phyloP scores from a whole-genome alignment of 768 basidiomycete genomes.

The Leccinum barrowsii region DNA sequence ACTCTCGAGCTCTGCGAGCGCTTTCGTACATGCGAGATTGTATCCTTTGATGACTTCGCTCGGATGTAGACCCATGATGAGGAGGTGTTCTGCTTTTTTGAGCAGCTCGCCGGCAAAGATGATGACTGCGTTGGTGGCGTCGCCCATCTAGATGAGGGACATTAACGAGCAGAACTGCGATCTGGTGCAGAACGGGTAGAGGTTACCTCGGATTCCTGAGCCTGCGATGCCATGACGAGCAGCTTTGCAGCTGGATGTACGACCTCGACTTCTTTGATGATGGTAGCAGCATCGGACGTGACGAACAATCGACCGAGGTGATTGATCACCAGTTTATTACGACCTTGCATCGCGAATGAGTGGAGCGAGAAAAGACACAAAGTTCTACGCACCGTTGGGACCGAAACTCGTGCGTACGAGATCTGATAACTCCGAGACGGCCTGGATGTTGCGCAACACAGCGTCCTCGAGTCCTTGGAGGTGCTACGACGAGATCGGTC shows the following conservation, averaged over 20 bases:
- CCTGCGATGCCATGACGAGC: slow-evolving; percentile 98
- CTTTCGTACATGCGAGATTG: slow-evolving; percentile 84
- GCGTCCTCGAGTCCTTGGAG: slow-evolving; percentile 93
- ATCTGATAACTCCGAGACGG: slow-evolving; percentile 91
- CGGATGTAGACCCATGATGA: slow-evolving; percentile 96
- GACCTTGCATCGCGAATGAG: slow-evolving; percentile 47
- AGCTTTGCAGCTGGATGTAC: slow-evolving; percentile 98
- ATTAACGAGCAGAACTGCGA: not conserved
- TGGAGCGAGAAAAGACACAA: too few species aligned
- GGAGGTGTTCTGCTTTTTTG: slow-evolving; percentile 87
- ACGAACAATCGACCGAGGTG: slow-evolving; percentile 95
- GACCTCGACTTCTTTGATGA: slow-evolving; percentile 96
- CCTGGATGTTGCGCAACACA: slow-evolving; percentile 94
- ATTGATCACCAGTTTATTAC: slow-evolving; percentile 98
- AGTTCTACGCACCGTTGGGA: slow-evolving; percentile 70
- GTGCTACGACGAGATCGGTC: slow-evolving; percentile 42
- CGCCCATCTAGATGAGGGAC: slow-evolving; percentile 72
- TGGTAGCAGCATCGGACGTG: slow-evolving; percentile 98
- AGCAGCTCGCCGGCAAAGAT: slow-evolving; percentile 94
- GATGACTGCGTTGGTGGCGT: slow-evolving; percentile 92
- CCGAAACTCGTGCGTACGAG: slow-evolving; percentile 96
- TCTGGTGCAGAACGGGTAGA: slow-evolving; percentile 19
- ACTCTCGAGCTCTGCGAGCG: slow-evolving; percentile 88
- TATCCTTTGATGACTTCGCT: slow-evolving; percentile 95
- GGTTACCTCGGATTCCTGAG: slow-evolving; percentile 86